phyloP scores from a whole-genome alignment of 2,329 filamentous ascomycete species.

The Fusarium sambucinum region DNA sequence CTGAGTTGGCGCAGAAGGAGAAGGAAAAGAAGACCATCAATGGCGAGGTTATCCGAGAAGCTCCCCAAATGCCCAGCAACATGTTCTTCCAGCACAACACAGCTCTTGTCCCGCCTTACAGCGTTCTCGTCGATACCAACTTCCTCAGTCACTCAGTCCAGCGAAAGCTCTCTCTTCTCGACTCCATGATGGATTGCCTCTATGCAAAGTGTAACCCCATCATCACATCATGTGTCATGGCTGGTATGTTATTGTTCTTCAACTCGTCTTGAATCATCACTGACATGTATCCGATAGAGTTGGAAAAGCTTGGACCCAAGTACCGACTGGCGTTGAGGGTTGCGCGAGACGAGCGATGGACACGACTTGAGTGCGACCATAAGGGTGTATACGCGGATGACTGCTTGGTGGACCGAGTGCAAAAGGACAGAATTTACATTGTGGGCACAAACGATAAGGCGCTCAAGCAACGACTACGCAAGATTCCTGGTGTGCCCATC shows the following conservation, averaged over 20 bases:
- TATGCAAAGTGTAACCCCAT: constrained; percentile 92
- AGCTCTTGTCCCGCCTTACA: constrained; percentile 84
- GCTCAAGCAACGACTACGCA: constrained; percentile 84
- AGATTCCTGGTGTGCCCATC: constrained; percentile 74
- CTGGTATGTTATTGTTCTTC: background rate
- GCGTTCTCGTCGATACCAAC: constrained; percentile 78
- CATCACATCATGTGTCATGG: constrained; percentile 73
- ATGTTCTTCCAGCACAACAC: constrained; percentile 94
- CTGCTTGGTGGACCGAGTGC: constrained; percentile 80
- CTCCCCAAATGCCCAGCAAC: constrained; percentile 83
- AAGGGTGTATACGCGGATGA: constrained; percentile 87
- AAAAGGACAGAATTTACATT: constrained; percentile 81
- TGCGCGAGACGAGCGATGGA: constrained; percentile 89
- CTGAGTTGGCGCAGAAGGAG: constrained; percentile 68
- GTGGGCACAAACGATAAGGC: constrained; percentile 83
- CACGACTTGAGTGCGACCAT: constrained; percentile 88
- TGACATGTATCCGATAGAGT: constrained; percentile 66
- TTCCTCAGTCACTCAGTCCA: constrained; percentile 92
- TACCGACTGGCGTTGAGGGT: constrained; percentile 89
- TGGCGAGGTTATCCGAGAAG: constrained; percentile 77
- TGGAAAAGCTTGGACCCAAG: constrained; percentile 90
- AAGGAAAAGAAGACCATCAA: constrained; percentile 68
- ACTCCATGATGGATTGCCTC: constrained; percentile 92
- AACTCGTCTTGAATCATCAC: background rate
- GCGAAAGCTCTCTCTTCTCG: constrained; percentile 87